phyloP scores from a whole-genome alignment of 768 basidiomycete genomes.

The Ramaria sp. region DNA sequence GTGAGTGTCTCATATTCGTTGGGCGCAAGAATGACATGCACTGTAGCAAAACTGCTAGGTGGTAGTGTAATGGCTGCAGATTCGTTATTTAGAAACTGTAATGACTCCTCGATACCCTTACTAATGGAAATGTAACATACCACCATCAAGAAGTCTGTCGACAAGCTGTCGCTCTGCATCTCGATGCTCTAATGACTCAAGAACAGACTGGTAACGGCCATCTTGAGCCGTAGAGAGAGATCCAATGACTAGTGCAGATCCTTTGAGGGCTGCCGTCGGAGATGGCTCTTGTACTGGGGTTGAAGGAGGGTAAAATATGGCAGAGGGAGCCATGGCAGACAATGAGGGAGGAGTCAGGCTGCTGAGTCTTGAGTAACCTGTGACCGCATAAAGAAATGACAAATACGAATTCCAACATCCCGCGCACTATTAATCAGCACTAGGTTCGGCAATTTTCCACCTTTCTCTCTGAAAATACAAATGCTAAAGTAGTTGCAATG shows the following conservation, averaged over 20 bases:
- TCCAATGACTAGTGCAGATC: slow-evolving; percentile 60
- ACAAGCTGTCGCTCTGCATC: slow-evolving; percentile 70
- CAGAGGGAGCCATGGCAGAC: slow-evolving; percentile 49
- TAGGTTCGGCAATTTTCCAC: background rate
- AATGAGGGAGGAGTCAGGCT: slow-evolving; percentile 12
- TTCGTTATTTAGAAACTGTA: background rate
- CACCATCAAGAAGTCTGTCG: slow-evolving; percentile 72
- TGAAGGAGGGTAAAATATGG: slow-evolving; percentile 27
- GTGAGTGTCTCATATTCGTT: slow-evolving; percentile 50
- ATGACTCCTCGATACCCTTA: background rate
- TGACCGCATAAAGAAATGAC: background rate
- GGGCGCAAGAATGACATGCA: slow-evolving; percentile 55
- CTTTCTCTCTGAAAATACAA: background rate
- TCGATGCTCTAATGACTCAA: slow-evolving; percentile 34
- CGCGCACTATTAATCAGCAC: no score
- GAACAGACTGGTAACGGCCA: slow-evolving; percentile 63
- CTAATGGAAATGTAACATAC: slow-evolving; percentile 28
- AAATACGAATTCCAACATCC: no score
- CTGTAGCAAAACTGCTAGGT: slow-evolving; percentile 46
- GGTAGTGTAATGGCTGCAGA: slow-evolving; percentile 45
- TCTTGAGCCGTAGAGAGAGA: slow-evolving; percentile 69
- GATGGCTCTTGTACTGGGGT: slow-evolving; percentile 8
- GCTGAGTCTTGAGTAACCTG: background rate
- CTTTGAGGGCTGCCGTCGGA: slow-evolving; percentile 19
- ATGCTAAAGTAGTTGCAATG: no score